phyloP scores from a whole-genome alignment of 139 green algal species.

The Auxenochlorella pyrenoidosa region DNA sequence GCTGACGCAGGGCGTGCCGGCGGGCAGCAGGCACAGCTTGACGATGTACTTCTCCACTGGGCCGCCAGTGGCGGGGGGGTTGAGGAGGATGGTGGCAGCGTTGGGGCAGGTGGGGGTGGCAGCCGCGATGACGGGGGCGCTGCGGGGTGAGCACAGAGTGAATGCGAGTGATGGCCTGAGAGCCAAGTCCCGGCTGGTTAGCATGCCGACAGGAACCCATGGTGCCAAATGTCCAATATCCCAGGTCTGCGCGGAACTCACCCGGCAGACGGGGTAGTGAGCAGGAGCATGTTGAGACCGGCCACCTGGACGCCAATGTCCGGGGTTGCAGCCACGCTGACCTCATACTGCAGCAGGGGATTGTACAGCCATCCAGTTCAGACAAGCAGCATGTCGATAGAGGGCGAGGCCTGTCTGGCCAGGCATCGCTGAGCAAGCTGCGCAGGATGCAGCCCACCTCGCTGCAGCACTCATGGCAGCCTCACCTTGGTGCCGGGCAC shows the following conservation, averaged over 20 bases:
- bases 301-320: neutral
- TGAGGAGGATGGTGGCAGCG: neutral
- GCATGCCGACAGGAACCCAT: neutral
- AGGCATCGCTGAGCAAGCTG: no score
- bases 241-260: neutral
- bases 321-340: neutral
- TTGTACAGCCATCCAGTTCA: neutral
- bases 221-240: no score
- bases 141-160: neutral
- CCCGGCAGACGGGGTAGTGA: neutral
- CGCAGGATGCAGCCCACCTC: no score
- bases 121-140: neutral
- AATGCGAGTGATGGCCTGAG: neutral
- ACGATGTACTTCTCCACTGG: neutral
- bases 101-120: neutral
- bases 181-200: neutral
- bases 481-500: neutral
- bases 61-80: neutral
- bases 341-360: neutral
- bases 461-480: no score
- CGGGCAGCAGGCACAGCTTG: neutral
- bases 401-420: neutral
- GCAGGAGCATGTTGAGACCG: neutral
- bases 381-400: neutral
- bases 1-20: neutral